Base-by-base conservation (phyloP, 2,329 filamentous ascomycete species). In the Xylariaceae sp. region DNA sequence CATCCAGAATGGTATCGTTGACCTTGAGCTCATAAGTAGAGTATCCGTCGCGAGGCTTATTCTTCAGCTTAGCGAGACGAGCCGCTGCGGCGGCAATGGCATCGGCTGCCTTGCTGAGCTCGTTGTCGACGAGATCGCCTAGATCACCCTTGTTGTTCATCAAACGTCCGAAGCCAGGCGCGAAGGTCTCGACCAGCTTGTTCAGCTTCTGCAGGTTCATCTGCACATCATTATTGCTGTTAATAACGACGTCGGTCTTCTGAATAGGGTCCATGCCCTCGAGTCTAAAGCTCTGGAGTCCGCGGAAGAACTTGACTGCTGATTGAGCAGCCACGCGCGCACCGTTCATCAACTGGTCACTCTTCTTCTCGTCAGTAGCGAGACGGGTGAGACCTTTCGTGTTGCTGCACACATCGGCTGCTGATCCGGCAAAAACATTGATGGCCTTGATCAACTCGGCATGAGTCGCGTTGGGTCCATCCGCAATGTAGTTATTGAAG, bases 401-500 rank as follows among this genome's bases (percentile, higher is more conserved):
- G 77, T 97, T 99, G 76, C 88, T 92, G 68, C 96, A 87, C 2
- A 97, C 92, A 75, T 99, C 94, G 1, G 93, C 89, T 64, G 97
- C 86, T 2, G 94, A 90, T 17, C 92, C 90, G 1, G 94, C 83
- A 74, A 97, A 97, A 55, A 92, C 84, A 70, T 91, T 94, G 68
- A 96, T 89, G 0, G 91, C 90, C 72, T 92, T 92, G 74, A 97
- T 97, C 62, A 99, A 88, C 61, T 96, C 92, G 1, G 89, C 85
- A 70, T 97, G 91, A 8, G 87, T 87, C 72, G 90, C 91, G 73
- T 92, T 96, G 4, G 93, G 92, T 0, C 94, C 94, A 71, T 99
- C 94, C 6, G 93, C 94, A 68, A 99, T 95, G 74, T 95, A 97
- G 75, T 96, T 96, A 79, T 97, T 99, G 81, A 97, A 99, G 0